Base-by-base conservation (phyloP, 2,329 filamentous ascomycete species). In the Neopestalotiopsis sp. region DNA sequence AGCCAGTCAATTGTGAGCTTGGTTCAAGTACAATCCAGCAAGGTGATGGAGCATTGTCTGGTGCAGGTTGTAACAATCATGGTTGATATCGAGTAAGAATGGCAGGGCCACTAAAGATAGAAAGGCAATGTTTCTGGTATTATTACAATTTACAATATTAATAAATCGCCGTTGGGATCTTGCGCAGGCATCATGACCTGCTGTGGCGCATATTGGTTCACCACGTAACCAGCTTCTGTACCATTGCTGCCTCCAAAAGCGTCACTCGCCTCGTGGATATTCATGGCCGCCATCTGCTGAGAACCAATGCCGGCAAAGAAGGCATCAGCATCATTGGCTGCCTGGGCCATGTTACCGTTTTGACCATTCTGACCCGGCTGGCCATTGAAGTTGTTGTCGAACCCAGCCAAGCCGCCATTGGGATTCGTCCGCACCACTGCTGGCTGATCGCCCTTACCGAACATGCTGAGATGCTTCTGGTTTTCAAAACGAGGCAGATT, bases 291-390 rank as follows among this genome's bases (percentile, higher is more conserved):
- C 91, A 94, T 92, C 78, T 93, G 91, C 78, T 91, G 89, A 69
- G 84, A 88, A 1, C 91, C 90, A n/a, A 94, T 85, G 59, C 90
- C 92, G 17, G 92, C 91, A 80, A 98, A 98, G 81, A 97, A 98
- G 17, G 91, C 90, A 76, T 98, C 95, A 10, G 95, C 95, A 67
- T 96, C 94, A 75, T 87, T 92, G 45, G 97, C 90, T 1, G 94
- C 94, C 32, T 90, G 89, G 3, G 89, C 86, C 68, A 94, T 85
- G 75, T 91, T 87, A 5, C 83, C 76, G 63, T 79, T 74, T 57
- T 76, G 76, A 7, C 34, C 65, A 49, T 61, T 49, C n/a, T 38
- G 59, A 10, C 38, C 40, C 5, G 61, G 20, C 17, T 45, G 61
- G 38, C 65, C 65, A 69, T 57, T 75, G 75, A 45, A 40, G 66